Conservation (phyloP, 2,329 filamentous ascomycete genomes). For the Knufia petricola region DNA sequence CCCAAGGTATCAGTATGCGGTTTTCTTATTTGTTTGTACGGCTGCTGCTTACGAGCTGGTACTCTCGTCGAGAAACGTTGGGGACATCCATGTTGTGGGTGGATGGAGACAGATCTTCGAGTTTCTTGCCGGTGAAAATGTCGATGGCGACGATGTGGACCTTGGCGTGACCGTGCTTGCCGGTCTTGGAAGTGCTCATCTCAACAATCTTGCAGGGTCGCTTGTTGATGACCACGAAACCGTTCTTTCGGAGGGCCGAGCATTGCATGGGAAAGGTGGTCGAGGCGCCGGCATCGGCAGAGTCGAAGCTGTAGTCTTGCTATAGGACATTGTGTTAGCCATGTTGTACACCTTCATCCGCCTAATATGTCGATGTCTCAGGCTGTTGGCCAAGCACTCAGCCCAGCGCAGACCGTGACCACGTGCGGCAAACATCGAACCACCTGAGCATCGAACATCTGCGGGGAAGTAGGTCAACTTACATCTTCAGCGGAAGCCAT, state of each 20-base stretch:
- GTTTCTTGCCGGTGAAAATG: conserved; percentile 99
- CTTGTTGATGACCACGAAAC: conserved; percentile 93
- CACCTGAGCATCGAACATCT: neutral
- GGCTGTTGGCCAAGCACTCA: neutral
- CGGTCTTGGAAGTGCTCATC: conserved; percentile 99
- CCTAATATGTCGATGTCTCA: too few species aligned
- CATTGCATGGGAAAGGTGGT: conserved; percentile 96
- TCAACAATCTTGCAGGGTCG: conserved; percentile 99
- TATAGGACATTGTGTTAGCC: conserved; percentile 27
- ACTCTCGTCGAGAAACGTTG: conserved; percentile 82
- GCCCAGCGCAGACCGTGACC: neutral
- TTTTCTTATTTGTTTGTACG: neutral
- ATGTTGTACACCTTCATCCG: neutral
- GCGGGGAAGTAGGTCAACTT: neutral
- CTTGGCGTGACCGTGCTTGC: conserved; percentile 99
- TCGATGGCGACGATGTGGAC: conserved; percentile 96
- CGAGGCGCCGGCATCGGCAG: conserved; percentile 92
- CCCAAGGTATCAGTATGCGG: neutral
- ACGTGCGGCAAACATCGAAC: neutral
- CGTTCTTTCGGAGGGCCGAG: conserved; percentile 99
- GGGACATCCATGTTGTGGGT: conserved; percentile 85
- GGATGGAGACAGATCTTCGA: conserved; percentile 96
- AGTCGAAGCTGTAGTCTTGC: conserved; percentile 76
- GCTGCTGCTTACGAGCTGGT: conserved; percentile 69
- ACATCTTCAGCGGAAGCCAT: conserved; percentile 9